These are phyloP conservation scores for Tubosaeta brunneosetosa DNA, from an alignment of 768 basidiomycete species.

Conservation along the genomic window DNA sequence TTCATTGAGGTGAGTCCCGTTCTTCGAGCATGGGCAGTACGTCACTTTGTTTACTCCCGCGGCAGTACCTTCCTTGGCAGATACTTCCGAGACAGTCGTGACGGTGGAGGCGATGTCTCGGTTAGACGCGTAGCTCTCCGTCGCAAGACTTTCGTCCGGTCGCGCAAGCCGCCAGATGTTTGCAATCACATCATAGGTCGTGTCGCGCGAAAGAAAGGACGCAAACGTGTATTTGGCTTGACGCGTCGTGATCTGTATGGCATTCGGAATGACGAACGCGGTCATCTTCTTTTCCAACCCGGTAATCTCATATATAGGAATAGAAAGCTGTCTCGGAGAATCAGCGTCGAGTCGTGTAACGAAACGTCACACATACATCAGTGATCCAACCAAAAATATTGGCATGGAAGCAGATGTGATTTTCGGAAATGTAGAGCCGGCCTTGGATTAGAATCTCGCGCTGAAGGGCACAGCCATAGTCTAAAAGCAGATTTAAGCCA, in stretches of 20 bases:
- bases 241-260: constrained; percentile 82
- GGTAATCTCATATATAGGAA: constrained; percentile 84
- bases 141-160: constrained; percentile 49
- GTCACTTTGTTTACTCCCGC: constrained; percentile 49
- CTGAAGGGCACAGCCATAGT: constrained; percentile 96
- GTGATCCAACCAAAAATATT: constrained; percentile 99
- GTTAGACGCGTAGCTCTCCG: constrained; percentile 14
- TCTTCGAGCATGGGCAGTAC: constrained; percentile 67
- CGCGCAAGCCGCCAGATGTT: constrained; percentile 94
- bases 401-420: constrained; percentile 98
- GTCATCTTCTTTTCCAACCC: constrained; percentile 96
- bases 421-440: constrained; percentile 93
- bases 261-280: constrained; percentile 95
- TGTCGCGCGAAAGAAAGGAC: constrained; percentile 93
- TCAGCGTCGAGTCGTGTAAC: constrained; percentile 4
- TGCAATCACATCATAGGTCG: constrained; percentile 91
- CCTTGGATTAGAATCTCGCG: constrained; percentile 97
- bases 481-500: constrained; percentile 37
- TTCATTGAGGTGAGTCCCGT: constrained; percentile 67
- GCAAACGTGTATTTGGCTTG: constrained; percentile 89
- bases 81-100: constrained; percentile 17
- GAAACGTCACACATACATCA: constrained; percentile 55
- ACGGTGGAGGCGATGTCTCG: constrained; percentile 17
- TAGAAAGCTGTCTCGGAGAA: constrained; percentile 54
- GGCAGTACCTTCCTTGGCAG: not conserved